Evolutionary conservation across 2,329 filamentous ascomycete genomes (phyloP).

Genomic region (Onygenales sp.): DNA sequence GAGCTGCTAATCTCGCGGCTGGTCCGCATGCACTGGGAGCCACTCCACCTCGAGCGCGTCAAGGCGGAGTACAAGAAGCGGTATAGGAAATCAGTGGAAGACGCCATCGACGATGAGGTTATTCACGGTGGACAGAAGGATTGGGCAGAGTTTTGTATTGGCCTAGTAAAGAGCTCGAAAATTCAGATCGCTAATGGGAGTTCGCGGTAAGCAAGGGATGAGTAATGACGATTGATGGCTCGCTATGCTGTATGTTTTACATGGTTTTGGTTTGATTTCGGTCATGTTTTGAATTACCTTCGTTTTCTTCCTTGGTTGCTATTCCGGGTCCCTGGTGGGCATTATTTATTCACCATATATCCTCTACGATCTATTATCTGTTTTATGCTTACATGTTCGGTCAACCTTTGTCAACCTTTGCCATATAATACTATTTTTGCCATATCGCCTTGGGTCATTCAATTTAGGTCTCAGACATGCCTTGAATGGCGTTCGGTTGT

Average conservation of each 20-base stretch:
- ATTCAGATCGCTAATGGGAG: constrained; percentile 8
- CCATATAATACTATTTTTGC: too few species aligned
- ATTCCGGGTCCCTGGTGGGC: too few species aligned
- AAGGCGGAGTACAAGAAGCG: constrained; percentile 71
- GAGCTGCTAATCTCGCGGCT: constrained; percentile 82
- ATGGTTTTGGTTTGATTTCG: not conserved
- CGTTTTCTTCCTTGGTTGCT: too few species aligned
- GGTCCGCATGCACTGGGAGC: constrained; percentile 88
- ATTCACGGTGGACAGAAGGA: constrained; percentile 47
- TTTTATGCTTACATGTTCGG: too few species aligned
- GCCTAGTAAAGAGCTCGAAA: constrained; percentile 40
- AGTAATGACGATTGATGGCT: not conserved
- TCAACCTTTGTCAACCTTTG: too few species aligned
- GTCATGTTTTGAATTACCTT: too few species aligned
- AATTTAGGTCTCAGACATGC: too few species aligned
- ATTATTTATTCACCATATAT: too few species aligned
- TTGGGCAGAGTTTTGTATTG: constrained; percentile 66
- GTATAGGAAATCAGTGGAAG: constrained; percentile 64
- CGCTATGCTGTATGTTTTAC: not conserved
- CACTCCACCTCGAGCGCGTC: constrained; percentile 66
- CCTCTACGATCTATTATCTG: too few species aligned
- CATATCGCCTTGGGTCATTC: too few species aligned
- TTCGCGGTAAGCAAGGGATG: not conserved
- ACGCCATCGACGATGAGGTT: constrained; percentile 68
- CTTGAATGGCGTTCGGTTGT: too few species aligned